phyloP scores from a whole-genome alignment of 768 basidiomycete genomes.

The Naganishia onofrii region DNA sequence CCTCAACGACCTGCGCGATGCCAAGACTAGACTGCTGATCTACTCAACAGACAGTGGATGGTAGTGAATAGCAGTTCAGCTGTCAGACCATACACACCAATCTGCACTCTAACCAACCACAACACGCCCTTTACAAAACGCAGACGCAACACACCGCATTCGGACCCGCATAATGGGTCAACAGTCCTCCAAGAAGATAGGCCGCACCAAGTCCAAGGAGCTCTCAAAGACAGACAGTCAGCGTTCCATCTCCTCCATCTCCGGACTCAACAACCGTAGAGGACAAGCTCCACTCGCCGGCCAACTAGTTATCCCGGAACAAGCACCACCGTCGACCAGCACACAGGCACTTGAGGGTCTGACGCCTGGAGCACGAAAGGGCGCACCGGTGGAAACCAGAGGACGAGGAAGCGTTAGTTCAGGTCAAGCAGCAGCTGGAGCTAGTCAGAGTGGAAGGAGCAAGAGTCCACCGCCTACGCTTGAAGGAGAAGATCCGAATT shows the following conservation, averaged over 20 bases:
- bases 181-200: conserved; percentile 45
- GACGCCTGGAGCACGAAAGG: conserved; percentile 24
- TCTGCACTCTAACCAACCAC: no score
- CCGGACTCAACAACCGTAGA: conserved; percentile 36
- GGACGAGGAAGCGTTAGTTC: conserved; percentile 24
- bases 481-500: conserved; percentile 3
- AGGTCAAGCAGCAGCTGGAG: conserved; percentile 29
- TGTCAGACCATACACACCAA: no score
- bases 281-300: conserved; percentile 27
- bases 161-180: conserved; percentile 26
- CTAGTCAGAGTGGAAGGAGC: conserved; percentile 27
- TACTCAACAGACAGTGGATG: no score
- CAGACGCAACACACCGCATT: conserved; percentile 11
- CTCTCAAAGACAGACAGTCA: conserved; percentile 42
- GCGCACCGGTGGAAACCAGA: conserved; percentile 1
- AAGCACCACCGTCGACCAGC: conserved; percentile 5
- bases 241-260: conserved; percentile 33
- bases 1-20: neutral
- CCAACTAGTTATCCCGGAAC: conserved; percentile 28
- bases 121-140: neutral
- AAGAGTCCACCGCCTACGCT: conserved; percentile 28
- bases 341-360: neutral
- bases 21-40: conserved; percentile 1
- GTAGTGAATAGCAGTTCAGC: no score
- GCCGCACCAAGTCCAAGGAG: conserved; percentile 51